Evolutionary conservation across 148 eudicot genomes (phyloP).

Genomic region (Chenopodium album): DNA sequence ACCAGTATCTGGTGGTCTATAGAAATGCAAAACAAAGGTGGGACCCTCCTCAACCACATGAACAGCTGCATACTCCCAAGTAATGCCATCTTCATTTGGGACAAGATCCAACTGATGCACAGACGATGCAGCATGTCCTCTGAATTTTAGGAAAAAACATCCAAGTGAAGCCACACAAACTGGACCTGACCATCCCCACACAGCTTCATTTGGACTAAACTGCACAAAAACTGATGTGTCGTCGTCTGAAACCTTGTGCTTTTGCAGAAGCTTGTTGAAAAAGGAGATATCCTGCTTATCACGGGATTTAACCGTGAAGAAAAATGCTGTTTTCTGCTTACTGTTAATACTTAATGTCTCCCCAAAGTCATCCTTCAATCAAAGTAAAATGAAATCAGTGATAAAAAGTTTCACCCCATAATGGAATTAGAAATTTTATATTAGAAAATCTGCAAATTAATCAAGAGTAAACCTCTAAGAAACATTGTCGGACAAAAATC

Average conservation of each 20-base stretch:
- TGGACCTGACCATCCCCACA: constrained; percentile 91
- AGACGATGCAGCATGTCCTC: constrained; percentile 37
- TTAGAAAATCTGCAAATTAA: constrained; percentile 11
- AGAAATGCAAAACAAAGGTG: constrained; percentile 70
- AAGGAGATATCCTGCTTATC: constrained; percentile 45
- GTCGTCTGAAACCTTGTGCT: constrained; percentile 68
- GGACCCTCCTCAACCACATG: constrained; percentile 84
- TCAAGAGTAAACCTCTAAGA: constrained; percentile 58
- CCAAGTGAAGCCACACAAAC: constrained; percentile 94
- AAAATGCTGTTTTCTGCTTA: constrained; percentile 61
- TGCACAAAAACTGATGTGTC: constrained; percentile 63
- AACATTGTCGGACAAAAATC: constrained; percentile 67
- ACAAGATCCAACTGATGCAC: constrained; percentile 36
- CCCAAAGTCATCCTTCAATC: constrained; percentile 63
- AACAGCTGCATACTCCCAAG: constrained; percentile 67
- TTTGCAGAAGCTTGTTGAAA: constrained; percentile 65
- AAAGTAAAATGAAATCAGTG: constrained; percentile 8
- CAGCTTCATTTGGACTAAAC: constrained; percentile 53
- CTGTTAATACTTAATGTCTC: constrained; percentile 52
- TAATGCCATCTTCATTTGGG: constrained; percentile 22
- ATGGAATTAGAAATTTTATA: not conserved
- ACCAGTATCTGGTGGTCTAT: constrained; percentile 54
- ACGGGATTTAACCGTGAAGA: constrained; percentile 42
- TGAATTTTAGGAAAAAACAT: constrained; percentile 80
- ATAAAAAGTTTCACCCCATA: not conserved